Base-by-base conservation (phyloP, 148 eudicot genomes). In the Amaranthus palmeri region DNA sequence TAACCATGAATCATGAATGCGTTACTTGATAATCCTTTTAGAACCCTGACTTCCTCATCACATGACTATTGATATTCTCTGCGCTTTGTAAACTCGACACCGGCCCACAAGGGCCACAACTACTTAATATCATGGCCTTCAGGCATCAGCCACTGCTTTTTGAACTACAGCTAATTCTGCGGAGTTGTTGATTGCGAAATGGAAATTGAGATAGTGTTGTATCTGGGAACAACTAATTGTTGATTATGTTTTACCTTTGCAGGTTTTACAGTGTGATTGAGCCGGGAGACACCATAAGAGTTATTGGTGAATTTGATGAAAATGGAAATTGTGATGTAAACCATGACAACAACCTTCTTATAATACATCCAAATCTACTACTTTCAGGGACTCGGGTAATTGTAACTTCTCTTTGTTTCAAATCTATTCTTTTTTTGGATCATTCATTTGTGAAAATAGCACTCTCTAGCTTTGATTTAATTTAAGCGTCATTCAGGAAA, bases 301-400 rank as follows among this genome's bases (percentile, higher is more conserved):
- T 96, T 43, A 81, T 92, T 78, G 99, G 99, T 62, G 85, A 88
- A 68, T 92, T 92, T 76, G 92, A 88, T 76, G 74, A 70, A 54
- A 72, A 83, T 67, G 93, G 93, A 65, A 88, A 85, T 77, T 96
- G 96, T 69, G 78, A 88, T 53, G 86, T 96, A 74, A 85, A 86
- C 79, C 87, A 72, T 78, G 93, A 88, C 43, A 85, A 79, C 10
- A 92, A 96, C 75, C 88, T 84, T 86, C 54, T 96, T 54, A 86
- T 96, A 70, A 88, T 92, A 71, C 96, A 92, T 70, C 97, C 99
- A 15, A 87, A 92, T 76, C 71, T 86, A 73, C 77, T 96, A 79
- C 82, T 96, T 63, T 92, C 99, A 64, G 99, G 99, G 72, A 92
- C 93, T 74, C 86, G 99, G 92, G 99, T 96, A 90, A 77, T 54